Base-by-base conservation (phyloP, 768 basidiomycete species). In the Mycena vitilis region DNA sequence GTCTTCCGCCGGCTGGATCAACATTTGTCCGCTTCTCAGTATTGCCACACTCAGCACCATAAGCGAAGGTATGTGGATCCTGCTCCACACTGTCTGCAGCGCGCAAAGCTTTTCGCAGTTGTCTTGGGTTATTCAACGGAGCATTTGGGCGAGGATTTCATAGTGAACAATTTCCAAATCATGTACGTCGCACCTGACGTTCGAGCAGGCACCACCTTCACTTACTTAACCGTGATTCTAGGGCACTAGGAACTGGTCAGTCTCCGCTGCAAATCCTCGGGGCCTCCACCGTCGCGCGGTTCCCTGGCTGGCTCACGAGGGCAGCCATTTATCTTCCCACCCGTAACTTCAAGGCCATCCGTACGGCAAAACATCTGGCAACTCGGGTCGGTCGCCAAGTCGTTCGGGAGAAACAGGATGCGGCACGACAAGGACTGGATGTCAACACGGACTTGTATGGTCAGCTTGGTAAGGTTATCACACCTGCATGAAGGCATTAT, bases 111-210 rank as follows among this genome's bases (percentile, higher is more conserved):
- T 16, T 16, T 0, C 15, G 13, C 23, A 52, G 51, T 25, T 15
- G 51, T 52, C 25, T 30, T 52, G 25, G 51, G 51, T 7, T 52
- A 52, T 30, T 52, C 51, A 25, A 52, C 51, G 30, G 15, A 52
- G 13, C 25, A 52, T 30, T 13, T 52, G 15, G 51, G 51, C 13
- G 51, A 52, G 30, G 51, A 52, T 9, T 52, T 30, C 12, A 9
- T 52, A 2, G 5, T 15, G 2, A 52, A 52, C 51, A 52, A 52
- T 13, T 30, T 52, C 25, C 51, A 13, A 25, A 30, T 52, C n/a
- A 25, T 6, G 51, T 52, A 30, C 2, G 25, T 30, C 0, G 8
- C 40, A 7, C 16, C 30, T 12, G 1, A 2, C 51, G 51, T 15
- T 20, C 51, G 15, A 13, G 30, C 5, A 5, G 30, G 30, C 30